Evolutionary conservation across 108 stramenopile species (phyloP).

Genomic region (Nitzschia sp.): DNA sequence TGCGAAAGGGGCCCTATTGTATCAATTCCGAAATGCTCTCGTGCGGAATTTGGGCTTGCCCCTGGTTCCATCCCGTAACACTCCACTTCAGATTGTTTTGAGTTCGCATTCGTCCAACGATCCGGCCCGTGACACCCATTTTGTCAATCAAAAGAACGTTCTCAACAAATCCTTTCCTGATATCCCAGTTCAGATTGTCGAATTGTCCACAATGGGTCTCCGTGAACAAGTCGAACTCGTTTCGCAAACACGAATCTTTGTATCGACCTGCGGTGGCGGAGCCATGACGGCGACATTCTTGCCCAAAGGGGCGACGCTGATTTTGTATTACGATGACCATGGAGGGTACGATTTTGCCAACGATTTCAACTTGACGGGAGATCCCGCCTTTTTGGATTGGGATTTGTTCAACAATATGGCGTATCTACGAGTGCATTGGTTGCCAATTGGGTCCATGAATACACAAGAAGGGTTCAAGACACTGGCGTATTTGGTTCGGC

Average conservation of each 20-base stretch:
- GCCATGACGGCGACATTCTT: conserved; percentile 45
- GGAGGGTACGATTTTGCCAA: conserved; percentile 24
- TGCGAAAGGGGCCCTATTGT: conserved; percentile 38
- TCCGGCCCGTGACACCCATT: conserved; percentile 27
- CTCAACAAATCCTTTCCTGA: conserved; percentile 31
- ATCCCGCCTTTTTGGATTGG: conserved; percentile 44
- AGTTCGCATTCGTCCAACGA: conserved; percentile 42
- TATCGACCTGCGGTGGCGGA: conserved; percentile 39
- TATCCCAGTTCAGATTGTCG: conserved; percentile 19
- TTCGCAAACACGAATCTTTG: conserved; percentile 33
- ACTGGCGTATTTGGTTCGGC: conserved; percentile 19
- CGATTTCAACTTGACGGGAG: conserved; percentile 29
- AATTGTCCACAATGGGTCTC: conserved; percentile 25
- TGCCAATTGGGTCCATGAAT: conserved; percentile 40
- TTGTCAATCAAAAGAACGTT: conserved; percentile 31
- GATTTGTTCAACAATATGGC: conserved; percentile 46
- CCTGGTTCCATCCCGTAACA: neutral
- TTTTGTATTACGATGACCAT: conserved; percentile 32
- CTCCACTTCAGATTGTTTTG: conserved; percentile 35
- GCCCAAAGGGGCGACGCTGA: conserved; percentile 38
- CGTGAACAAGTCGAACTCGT: conserved; percentile 41
- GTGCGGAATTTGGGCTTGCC: conserved; percentile 37
- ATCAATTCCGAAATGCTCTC: conserved; percentile 45
- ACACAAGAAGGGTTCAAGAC: conserved; percentile 22
- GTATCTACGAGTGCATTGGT: conserved; percentile 44